Evolutionary conservation across 148 eudicot species (phyloP), one percentile per base, ranked within the genome.

Genomic region (Nyssa sinensis): DNA sequence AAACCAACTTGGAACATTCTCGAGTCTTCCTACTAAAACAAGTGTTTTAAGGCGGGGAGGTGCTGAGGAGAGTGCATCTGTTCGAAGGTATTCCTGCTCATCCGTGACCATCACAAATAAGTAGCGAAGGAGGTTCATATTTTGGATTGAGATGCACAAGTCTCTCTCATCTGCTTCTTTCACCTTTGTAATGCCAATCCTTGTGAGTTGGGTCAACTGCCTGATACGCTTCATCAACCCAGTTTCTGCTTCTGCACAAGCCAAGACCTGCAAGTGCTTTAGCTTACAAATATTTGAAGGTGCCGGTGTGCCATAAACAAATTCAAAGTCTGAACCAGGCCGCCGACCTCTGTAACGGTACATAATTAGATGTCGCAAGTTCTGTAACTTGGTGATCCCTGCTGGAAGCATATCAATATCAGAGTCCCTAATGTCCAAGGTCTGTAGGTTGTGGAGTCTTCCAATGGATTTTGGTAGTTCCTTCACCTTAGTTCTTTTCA

Each of bases 101-200:
- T 64, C 77, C 1, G 47, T 25, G 5, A 69, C 35, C 28, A 31
- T 51, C 24, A 74, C 59, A 5, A 35, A 67, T 61, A 76, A 44
- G 14, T 37, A 39, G 9, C 55, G 32, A 21, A 76, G 67, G 25
- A 68, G 49, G 3, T 29, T 33, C 14, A 76, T 64, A 1, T 61
- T 60, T 29, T 62, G 35, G 11, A 76, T 39, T 35, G 68, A 16
- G 0, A 35, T 34, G 47, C 79, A 76, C 21, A 76, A 23, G 5
- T 25, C 74, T 10, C 9, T 51, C 8, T 61, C 72, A 57, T 76
- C 73, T 68, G 69, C 68, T 23, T 37, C 29, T 62, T 55, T 76
- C 30, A 76, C n/a, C 60, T 68, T 76, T 13, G 74, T 59, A 32
- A 76, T 76, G 41, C 67, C 71, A 5, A 76, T 12, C 70, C 61